Base-by-base conservation (phyloP, 257 asterid genomes). In the Hygrophila difformis region DNA sequence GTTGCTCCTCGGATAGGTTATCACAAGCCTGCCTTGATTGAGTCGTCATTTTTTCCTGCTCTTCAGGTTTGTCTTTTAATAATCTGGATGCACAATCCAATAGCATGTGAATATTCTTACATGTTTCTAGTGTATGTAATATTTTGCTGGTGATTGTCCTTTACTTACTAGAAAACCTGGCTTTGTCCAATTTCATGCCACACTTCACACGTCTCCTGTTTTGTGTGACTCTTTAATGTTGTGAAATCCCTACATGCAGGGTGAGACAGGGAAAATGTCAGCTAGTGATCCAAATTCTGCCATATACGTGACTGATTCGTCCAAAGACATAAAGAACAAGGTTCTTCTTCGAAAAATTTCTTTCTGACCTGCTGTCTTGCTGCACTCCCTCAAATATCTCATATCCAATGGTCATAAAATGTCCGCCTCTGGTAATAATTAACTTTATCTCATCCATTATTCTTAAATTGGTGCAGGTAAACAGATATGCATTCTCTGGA, bases 281-380 rank as follows among this genome's bases (percentile, higher is more conserved):
- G 97, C 97, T 44, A 78, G 95, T 60, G 95, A 78, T 72, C 93
- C 97, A 26, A 80, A 62, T 72, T 80, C 97, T 14, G 97, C 97
- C 48, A 87, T 80, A 66, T 87, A 78, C 53, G 97, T 87, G 49
- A 87, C 97, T 1, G 97, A 87, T 65, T 67, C 87, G 21, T 85
- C 77, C 3, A 81, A 84, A 63, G 88, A 87, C 59, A 87, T 87
- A 18, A 84, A 84, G 61, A 76, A 69, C 68, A 87, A 87, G 97
- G 97, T 87, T 44, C 16, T 53, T 19, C 39, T 59, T 39, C 22
- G 19, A 41, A 33, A 37, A 18, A 7, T 13, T 12, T 46, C 47
- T 38, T 28, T 24, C 18, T 1, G 5, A 47, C 16, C 36, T 20
- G 5, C n/a, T n/a, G n/a, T n/a, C n/a, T n/a, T n/a, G n/a, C n/a